Base-by-base conservation (phyloP, 441 rosid species). In the Brassica balearica region DNA sequence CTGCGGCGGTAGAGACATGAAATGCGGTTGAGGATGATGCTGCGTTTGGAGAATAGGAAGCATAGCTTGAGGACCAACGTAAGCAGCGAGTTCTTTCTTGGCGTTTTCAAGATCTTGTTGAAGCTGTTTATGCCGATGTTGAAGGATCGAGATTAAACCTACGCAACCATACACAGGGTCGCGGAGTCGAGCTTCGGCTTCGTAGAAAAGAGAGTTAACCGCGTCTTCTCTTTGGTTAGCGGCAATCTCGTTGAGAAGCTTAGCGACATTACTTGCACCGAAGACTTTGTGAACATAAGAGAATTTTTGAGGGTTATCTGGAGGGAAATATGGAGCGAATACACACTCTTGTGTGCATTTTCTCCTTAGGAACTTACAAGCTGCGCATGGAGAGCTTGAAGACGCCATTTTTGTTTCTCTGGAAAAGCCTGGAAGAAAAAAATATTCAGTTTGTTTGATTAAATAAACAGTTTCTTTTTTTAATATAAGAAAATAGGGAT, bases 111-210 rank as follows among this genome's bases (percentile, higher is more conserved):
- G 85, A 71, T 91, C 92, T 4, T 7, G 68, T 53, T 90, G 92
- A 51, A 90, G 66, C 70, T 87, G 83, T 79, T 89, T 90, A 3
- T 90, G 89, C 17, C 83, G 80, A 32, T 90, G 97, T 23, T 91
- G 98, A 14, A 95, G 88, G 58, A 93, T 78, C 1, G 96, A 90
- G 73, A 95, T 91, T 29, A 88, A 77, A 8, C 97, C 95, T 11
- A 95, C 97, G 12, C 99, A 95, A 12, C 98, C 98, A 12, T 95
- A 91, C 19, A 95, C 96, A 0, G 97, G 99, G 60, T 95, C 98
- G 0, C 88, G 90, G 32, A 93, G 87, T 6, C 98, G 88, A 71
- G 88, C 88, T 75, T 95, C 95, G 0, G 99, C 98, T 66, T 95
- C 99, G 34, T 86, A 95, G 17, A 92, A 92, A 0, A 93, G 88